phyloP scores from a whole-genome alignment of 2,329 filamentous ascomycete species.

The Alternaria burnsii region DNA sequence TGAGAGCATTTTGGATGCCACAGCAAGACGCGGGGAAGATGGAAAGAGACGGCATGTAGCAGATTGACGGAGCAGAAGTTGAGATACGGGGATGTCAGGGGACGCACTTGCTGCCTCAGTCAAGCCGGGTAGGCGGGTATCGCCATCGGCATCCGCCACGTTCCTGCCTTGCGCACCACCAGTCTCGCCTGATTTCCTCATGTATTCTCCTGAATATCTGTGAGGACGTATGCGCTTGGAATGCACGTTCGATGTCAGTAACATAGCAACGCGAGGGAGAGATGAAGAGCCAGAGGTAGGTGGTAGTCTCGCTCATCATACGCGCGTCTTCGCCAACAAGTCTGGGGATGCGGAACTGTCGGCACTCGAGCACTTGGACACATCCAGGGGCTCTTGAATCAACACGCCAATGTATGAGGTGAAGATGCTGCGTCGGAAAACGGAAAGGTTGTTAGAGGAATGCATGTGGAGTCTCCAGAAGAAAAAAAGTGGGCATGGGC shows the following conservation, averaged over 20 bases:
- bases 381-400: neutral
- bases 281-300: neutral
- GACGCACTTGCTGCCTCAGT: neutral
- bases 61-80: neutral
- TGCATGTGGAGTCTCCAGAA: neutral
- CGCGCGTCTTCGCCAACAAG: neutral
- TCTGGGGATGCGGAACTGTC: neutral
- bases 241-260: neutral
- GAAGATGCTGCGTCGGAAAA: neutral
- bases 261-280: neutral
- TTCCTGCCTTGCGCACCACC: neutral
- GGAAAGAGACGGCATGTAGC: neutral
- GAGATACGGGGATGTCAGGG: neutral
- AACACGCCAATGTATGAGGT: neutral
- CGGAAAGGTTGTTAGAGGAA: neutral
- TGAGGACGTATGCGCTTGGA: neutral
- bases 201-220: neutral
- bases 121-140: neutral
- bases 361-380: neutral
- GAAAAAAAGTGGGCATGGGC: neutral
- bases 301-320: neutral
- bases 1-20: neutral
- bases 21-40: fast-evolving
- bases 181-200: too few species aligned
- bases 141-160: neutral